Conservation (phyloP, 257 asterid species). For the Avicennia marina region DNA sequence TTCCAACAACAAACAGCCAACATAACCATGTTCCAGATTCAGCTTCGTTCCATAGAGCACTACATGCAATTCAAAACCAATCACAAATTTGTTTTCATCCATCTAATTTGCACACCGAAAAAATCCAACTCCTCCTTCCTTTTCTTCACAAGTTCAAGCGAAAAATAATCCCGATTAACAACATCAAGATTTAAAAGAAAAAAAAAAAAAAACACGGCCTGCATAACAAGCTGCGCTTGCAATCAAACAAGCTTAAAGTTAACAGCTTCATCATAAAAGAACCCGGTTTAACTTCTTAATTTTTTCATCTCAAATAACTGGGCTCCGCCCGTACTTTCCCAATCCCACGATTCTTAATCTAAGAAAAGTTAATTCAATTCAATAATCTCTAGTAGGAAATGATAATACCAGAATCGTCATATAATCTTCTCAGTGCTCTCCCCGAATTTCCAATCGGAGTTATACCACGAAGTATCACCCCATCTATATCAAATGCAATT, state of each 20-base stretch:
- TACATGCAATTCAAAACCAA: not conserved
- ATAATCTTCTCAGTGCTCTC: slow-evolving; percentile 43
- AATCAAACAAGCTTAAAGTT: not conserved
- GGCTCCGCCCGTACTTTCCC: not conserved
- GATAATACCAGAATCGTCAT: slow-evolving; percentile 39
- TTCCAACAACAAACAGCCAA: not conserved
- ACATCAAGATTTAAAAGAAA: not conserved
- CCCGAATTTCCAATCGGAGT: slow-evolving; percentile 57
- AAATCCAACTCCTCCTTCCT: not conserved
- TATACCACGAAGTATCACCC: slow-evolving; percentile 52
- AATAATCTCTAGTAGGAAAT: not conserved
- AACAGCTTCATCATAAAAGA: slow-evolving; percentile 4
- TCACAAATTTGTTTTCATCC: not conserved
- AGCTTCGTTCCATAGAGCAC: not conserved
- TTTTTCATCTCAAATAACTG: not conserved
- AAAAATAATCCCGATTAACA: not conserved
- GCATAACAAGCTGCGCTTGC: too few species aligned
- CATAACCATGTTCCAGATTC: not conserved
- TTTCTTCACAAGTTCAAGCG: not conserved
- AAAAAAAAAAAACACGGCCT: too few species aligned
- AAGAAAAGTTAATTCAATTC: not conserved
- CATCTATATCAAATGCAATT: slow-evolving; percentile 64
- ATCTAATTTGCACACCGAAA: not conserved
- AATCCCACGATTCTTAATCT: not conserved
- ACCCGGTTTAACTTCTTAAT: not conserved